Base-by-base conservation (phyloP, 768 basidiomycete genomes). In the Roridomyces roridus region DNA sequence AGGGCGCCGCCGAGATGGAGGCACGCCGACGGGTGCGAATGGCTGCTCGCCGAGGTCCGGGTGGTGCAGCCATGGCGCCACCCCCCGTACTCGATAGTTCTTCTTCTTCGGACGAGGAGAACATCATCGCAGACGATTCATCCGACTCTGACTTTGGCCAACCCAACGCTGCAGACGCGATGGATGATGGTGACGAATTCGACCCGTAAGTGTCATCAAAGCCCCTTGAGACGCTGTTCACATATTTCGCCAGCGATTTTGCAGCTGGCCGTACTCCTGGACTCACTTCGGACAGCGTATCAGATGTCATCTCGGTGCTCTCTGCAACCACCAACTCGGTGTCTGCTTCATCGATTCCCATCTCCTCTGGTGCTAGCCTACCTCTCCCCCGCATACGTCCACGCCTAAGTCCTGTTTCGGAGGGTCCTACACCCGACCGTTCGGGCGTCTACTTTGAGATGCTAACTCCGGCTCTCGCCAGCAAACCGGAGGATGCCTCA, bases 1-100 rank as follows among this genome's bases (percentile, higher is more conserved):
- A 86, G 62, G 87, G 89, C 8, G 88, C 89, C 0, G 91, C 85
- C n/a, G 91, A 94, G 69, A 93, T 93, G 91, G 92, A 92, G 60
- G 84, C 81, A 5, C 77, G 91, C 15, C 74, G 92, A 23, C 80
- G 80, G 51, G 70, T 80, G 36, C 80, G 92, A 12, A 83, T 94
- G 77, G 83, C 82, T 36, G 87, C 87, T 5, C 82, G 89, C 12
- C 73, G 80, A 56, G 80, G 68, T n/a, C 76, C 76, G 10, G 71
- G 67, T 18, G 73, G 70, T 2, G 66, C 75, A 4, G 65, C 71
- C n/a, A 68, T 71, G 5, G 66, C 70, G n/a, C 67, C 72, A 21
- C 67, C 68, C 50, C 74, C 76, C n/a, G 72, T 67, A 42, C 72
- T 78, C 39, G 77, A 80, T 46, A 74, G 82, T 17, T 85, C 86